These are phyloP conservation scores for Acacia pycnantha DNA, from an alignment of 331 rosid species.

Conservation along the genomic window DNA sequence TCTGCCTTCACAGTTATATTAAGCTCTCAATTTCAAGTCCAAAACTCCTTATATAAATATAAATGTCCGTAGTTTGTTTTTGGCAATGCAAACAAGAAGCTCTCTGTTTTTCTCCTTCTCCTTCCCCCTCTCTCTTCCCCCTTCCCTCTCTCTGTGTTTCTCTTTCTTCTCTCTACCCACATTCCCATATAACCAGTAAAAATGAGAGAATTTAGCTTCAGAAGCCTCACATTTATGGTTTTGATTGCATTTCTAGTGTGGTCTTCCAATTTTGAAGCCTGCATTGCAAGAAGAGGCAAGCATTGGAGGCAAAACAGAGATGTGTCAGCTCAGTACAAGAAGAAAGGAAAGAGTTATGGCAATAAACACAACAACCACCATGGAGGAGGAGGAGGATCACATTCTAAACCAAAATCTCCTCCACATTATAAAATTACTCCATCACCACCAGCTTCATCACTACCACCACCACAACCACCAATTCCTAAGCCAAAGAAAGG, in stretches of 20 bases:
- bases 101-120: slow-evolving; percentile 21
- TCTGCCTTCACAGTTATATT: slow-evolving; percentile 32
- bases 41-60: slow-evolving; percentile 55
- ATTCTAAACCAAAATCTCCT: slow-evolving; percentile 35
- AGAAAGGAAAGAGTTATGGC: slow-evolving; percentile 50
- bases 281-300: slow-evolving; percentile 85
- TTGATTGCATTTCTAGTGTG: slow-evolving; percentile 57
- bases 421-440: slow-evolving; percentile 35
- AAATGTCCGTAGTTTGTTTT: slow-evolving; percentile 40
- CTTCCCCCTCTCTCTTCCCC: neutral
- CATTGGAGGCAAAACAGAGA: slow-evolving; percentile 73
- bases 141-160: neutral
- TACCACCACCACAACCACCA: slow-evolving; percentile 25
- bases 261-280: slow-evolving; percentile 72
- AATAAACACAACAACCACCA: slow-evolving; percentile 32
- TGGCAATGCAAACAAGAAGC: slow-evolving; percentile 36
- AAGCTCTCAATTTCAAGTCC: slow-evolving; percentile 20
- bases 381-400: slow-evolving; percentile 43
- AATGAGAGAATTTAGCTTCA: slow-evolving; percentile 64
- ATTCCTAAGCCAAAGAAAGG: slow-evolving; percentile 31
- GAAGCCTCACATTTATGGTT: slow-evolving; percentile 54
- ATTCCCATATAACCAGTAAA: slow-evolving; percentile 36
- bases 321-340: slow-evolving; percentile 40
- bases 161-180: neutral
- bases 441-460: slow-evolving; percentile 4